Base-by-base conservation (phyloP, 257 asterid species). In the Forsythia viridissima region DNA sequence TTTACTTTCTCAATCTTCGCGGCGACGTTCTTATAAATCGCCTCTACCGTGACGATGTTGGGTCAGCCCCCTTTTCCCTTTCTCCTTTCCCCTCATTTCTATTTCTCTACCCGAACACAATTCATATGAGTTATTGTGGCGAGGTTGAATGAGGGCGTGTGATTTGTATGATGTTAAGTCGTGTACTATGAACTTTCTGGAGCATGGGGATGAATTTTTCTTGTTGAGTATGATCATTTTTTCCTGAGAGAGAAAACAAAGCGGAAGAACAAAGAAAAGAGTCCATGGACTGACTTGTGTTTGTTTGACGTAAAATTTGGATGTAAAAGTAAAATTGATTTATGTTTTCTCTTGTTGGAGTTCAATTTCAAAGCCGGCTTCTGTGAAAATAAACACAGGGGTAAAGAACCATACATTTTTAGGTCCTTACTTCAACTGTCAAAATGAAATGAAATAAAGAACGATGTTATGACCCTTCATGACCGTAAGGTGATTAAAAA, bases 11-110 rank as follows among this genome's bases (percentile, higher is more conserved):
- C 48, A 95, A 95, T 85, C 98, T 95, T 81, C 97, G 99, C 34
- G 99, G 99, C 87, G 98, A 95, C 87, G 97, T 93, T 82, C 97
- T 95, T 88, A 95, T 95, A 83, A 95, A 95, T 86, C 99, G 99
- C 82, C 98, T 95, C 73, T 95, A 95, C 73, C 99, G 99, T 24
- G 99, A 95, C 71, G 99, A 95, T 76, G 99, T 95, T 83, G 98
- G 99, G 99, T 95, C 59, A 76, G 83, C 77, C 43, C 24, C 20
- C 6, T 24, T 34, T 69, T 77, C 9, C 52, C 10, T 55, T 55
- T 55, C 30, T n/a, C 65, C 30, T 18, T 15, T 43, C 51, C 2
- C 0, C 51, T 9, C 51, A 12, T 10, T 13, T 9, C 51, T 9
- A 48, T 48, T 48, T 48, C 7, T 48, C n/a, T 48, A 48, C 57